Base-by-base conservation (phyloP, 257 asterid genomes). In the Paraleonurus japonicus region DNA sequence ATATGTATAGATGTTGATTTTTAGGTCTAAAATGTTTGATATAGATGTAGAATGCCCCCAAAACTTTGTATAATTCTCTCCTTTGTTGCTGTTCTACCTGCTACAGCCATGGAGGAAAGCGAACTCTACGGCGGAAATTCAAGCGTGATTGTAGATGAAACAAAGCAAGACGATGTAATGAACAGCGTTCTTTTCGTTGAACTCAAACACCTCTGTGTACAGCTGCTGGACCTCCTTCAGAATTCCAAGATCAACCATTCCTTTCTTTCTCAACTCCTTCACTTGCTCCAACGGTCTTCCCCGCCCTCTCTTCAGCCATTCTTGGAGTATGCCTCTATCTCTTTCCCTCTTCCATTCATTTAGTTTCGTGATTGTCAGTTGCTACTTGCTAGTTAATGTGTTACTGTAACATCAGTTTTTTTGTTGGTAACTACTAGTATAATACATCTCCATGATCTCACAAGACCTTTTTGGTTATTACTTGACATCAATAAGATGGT, bases 141-240 rank as follows among this genome's bases (percentile, higher is more conserved):
- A n/a, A 70, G 20, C 48, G 4, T 24, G 17, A 51, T 69, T 8
- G 61, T 50, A 8, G 72, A 50, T 19, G 84, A 71, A 73, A 72
- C 22, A 5, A 86, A 69, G 32, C 80, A 77, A 26, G 94, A 74
- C 61, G 76, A 65, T 60, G 4, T 32, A 11, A 57, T 43, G 6
- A 72, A 55, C 75, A 51, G 86, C 81, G 67, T 59, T 51, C 43
- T 78, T 5, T 87, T 95, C 81, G 50, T 80, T 5, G 88, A 89
- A 69, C 86, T 95, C 71, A 95, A 88, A 76, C 85, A 65, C 51
- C 57, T 65, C 77, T 85, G 88, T 69, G 72, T 92, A 39, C 83
- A 83, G 81, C 59, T 95, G 30, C 80, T 95, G 54, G 88, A 83
- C 64, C 89, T 88, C 61, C 80, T 78, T 51, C 92, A 84, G 68